phyloP scores from a whole-genome alignment of 352 stramenopile genomes.

The Globisporangium canariense region DNA sequence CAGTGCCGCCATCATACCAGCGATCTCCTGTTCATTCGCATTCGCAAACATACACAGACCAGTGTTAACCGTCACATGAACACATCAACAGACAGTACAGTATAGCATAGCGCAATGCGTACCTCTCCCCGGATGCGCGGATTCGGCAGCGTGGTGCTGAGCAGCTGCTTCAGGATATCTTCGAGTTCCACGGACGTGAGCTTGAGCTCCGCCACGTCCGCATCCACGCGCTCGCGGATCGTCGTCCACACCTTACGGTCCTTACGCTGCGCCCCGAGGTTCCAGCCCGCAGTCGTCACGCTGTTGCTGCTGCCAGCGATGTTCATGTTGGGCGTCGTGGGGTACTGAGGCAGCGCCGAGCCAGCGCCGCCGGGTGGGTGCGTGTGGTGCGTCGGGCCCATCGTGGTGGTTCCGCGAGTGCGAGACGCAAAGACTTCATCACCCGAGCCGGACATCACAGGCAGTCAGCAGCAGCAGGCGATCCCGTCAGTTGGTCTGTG shows the following conservation, averaged over 20 bases:
- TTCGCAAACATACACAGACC: neutral
- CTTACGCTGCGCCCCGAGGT: conserved; percentile 52
- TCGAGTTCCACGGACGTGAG: conserved; percentile 78
- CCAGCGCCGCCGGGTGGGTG: neutral
- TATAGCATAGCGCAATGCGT: neutral
- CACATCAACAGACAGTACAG: neutral
- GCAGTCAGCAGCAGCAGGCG: neutral
- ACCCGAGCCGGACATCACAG: neutral
- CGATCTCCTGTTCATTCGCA: conserved; percentile 40
- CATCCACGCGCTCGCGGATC: conserved; percentile 52
- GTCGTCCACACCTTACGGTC: conserved; percentile 66
- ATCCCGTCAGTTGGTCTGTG: neutral
- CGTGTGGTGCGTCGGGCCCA: conserved; percentile 10
- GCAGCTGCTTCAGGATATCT: conserved; percentile 75
- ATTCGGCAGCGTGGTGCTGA: conserved; percentile 54
- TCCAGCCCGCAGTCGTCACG: conserved; percentile 30
- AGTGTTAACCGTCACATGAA: neutral
- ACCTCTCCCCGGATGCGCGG: conserved; percentile 61
- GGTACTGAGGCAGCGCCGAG: neutral
- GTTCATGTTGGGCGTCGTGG: conserved; percentile 5
- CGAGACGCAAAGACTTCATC: neutral
- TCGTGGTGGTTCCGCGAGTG: conserved; percentile 8
- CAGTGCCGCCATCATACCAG: conserved; percentile 53
- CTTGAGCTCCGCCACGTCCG: conserved; percentile 45
- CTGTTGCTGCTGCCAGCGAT: conserved; percentile 3